phyloP scores from a whole-genome alignment of 768 basidiomycete genomes.

The Chiua virens region DNA sequence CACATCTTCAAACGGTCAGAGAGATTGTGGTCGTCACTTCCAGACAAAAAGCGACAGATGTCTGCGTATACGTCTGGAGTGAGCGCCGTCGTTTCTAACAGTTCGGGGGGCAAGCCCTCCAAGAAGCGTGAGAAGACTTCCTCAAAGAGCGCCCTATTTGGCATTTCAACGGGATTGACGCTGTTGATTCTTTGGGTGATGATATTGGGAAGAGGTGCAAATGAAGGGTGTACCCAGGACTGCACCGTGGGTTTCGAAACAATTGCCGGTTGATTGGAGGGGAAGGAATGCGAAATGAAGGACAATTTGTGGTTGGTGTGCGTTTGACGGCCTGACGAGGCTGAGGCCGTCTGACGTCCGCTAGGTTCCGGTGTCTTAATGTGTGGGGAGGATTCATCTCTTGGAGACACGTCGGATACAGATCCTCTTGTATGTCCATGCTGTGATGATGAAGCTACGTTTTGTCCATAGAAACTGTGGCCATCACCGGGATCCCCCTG shows the following conservation, averaged over 20 bases:
- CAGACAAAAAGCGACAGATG: conserved; percentile 48
- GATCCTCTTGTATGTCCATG: conserved; percentile 25
- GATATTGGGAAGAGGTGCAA: conserved; percentile 58
- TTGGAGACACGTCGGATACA: conserved; percentile 19
- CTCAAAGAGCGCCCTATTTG: conserved; percentile 53
- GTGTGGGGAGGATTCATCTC: conserved; percentile 15
- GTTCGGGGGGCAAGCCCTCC: conserved; percentile 48
- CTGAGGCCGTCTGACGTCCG: conserved; percentile 16
- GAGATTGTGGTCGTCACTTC: conserved; percentile 29
- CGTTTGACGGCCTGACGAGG: conserved; percentile 25
- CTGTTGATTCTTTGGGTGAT: conserved; percentile 55
- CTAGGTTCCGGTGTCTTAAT: conserved; percentile 25
- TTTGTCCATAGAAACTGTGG: conserved; percentile 50
- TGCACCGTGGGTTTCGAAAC: conserved; percentile 46
- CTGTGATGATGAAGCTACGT: conserved; percentile 39
- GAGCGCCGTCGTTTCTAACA: conserved; percentile 62
- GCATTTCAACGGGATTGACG: conserved; percentile 60
- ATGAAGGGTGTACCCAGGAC: conserved; percentile 59
- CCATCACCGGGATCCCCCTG: conserved; percentile 30
- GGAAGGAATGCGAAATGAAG: conserved; percentile 46
- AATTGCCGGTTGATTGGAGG: conserved; percentile 37
- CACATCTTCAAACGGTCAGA: conserved; percentile 50
- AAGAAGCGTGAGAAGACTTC: conserved; percentile 49
- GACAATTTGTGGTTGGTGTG: conserved; percentile 33
- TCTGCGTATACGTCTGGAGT: conserved; percentile 53